A percentile compares a stretch with the other conserved stretches of the same genome.
Conservation (phyloP, 179 eudicot species). For the Beta lomatogona region DNA sequence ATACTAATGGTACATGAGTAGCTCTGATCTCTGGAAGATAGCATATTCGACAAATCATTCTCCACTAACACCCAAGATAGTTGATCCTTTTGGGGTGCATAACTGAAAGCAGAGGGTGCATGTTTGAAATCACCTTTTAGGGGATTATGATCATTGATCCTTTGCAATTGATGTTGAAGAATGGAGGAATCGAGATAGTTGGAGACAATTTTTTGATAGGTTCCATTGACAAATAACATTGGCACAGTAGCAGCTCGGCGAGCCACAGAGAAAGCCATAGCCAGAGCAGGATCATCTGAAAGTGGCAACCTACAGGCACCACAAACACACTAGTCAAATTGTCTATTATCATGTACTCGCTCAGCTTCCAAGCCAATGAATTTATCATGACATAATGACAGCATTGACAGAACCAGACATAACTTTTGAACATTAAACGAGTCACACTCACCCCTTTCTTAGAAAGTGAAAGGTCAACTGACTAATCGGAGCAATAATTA, state of each 20-base stretch:
- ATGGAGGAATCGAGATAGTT: constrained; percentile 92
- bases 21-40: constrained; percentile 10
- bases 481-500: background rate
- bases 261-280: constrained; percentile 97
- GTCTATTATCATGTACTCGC: background rate
- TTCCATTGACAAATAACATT: constrained; percentile 84
- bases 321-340: constrained; percentile 16
- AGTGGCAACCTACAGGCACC: constrained; percentile 67
- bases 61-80: background rate
- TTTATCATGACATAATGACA: constrained; percentile 6
- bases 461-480: background rate
- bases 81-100: too few relatives aligned
- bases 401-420: background rate
- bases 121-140: constrained; percentile 60
- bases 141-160: constrained; percentile 68
- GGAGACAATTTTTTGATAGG: constrained; percentile 75
- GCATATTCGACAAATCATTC: background rate
- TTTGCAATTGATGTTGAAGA: constrained; percentile 92
- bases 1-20: background rate
- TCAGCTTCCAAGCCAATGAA: background rate
- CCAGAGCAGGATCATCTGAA: constrained; percentile 94
- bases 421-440: background rate
- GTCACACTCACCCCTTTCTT: background rate
- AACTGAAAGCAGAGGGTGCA: too few relatives aligned
- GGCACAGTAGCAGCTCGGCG: constrained; percentile 96